Evolutionary conservation across 768 basidiomycete species (phyloP), one percentile per base, ranked within the genome.

Genomic region (Pleurotus giganteus): DNA sequence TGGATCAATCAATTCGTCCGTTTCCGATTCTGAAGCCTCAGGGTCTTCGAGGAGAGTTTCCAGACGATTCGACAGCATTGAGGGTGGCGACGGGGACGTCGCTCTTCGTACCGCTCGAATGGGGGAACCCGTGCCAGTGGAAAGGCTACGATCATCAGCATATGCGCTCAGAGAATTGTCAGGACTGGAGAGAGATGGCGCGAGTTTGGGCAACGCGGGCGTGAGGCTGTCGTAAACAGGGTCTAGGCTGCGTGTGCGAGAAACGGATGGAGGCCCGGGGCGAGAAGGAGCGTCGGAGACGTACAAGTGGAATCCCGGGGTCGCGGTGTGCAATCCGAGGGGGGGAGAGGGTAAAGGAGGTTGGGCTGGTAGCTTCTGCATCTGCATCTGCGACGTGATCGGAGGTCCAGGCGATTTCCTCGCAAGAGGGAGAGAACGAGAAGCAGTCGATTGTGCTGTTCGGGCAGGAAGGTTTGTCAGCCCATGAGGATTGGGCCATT

Each of bases 21-120:
- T 51, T 15, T 51, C 49, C 9, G 49, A 51, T n/a, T 51, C 49
- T 37, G 49, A 51, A 23, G 49, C 49, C 23, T 51, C 49, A 51
- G 49, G 21, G 24, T 51, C 49, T 13, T 51, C 49, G 49, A 34
- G 49, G 0, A 51, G 49, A 4, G 49, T 51, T 37, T 51, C 49
- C 32, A 51, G n/a, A 23, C 49, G 21, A 21, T 51, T 34, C 12
- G 49, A 24, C 21, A 51, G 13, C 21, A 17, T 8, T 37, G 49
- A n/a, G 13, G 34, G 17, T 17, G 49, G 49, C 11, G 49, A 51
- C 21, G 49, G 49, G 5, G 49, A 34, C 21, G 32, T 24, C 21
- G 32, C 39, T 17, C 39, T 13, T 41, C 39, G 39, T 19, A 17
- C 39, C 39, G 39, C 19, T 19, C 39, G 12, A 11, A 41, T 41